phyloP scores from a whole-genome alignment of 495 filamentous ascomycete genomes.

The Neurospora cerealis region DNA sequence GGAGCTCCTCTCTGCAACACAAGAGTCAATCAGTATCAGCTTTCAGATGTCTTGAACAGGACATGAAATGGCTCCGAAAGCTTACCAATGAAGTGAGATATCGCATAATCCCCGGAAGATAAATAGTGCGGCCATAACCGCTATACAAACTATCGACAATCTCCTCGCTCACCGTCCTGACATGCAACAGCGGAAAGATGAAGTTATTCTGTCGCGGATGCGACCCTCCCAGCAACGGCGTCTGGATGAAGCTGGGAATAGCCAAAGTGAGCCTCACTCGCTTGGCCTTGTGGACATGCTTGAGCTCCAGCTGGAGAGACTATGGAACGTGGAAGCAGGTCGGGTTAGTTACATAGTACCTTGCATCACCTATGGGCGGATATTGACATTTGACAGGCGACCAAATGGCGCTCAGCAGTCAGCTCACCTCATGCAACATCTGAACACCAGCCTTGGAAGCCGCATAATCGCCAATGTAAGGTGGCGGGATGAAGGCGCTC shows the following conservation, averaged over 20 bases:
- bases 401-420: neutral
- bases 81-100: constrained; percentile 26
- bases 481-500: constrained; percentile 9
- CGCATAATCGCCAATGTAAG: constrained; percentile 13
- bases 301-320: constrained; percentile 15
- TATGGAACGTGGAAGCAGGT: neutral
- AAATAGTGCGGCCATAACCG: constrained; percentile 21
- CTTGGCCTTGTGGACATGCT: constrained; percentile 15
- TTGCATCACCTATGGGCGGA: neutral
- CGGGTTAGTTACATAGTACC: neutral
- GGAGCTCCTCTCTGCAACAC: neutral
- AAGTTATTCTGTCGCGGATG: constrained; percentile 20
- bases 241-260: constrained; percentile 26
- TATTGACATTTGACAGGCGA: neutral
- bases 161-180: constrained; percentile 25
- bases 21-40: neutral
- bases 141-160: constrained; percentile 25
- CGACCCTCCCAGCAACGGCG: constrained; percentile 22
- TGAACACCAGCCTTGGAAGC: constrained; percentile 15
- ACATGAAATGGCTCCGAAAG: neutral
- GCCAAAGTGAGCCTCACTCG: constrained; percentile 22
- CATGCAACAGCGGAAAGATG: constrained; percentile 25
- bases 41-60: neutral
- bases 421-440: constrained; percentile 8
- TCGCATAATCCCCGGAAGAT: constrained; percentile 24